phyloP scores from a whole-genome alignment of 495 filamentous ascomycete genomes.

The Parathielavia appendiculata region DNA sequence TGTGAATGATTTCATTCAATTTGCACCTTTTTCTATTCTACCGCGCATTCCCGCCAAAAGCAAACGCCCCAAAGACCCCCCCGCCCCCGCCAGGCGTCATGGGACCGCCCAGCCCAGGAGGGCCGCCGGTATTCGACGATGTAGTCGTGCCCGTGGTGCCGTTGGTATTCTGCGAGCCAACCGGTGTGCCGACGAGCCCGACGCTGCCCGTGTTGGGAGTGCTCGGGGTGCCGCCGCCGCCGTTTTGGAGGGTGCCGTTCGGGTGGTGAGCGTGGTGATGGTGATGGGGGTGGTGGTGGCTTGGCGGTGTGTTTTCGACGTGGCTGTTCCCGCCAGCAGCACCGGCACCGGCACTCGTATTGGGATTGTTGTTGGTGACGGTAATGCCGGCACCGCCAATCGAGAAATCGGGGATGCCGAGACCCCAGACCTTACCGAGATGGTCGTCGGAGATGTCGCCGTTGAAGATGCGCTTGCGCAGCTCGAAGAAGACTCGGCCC shows the following conservation, averaged over 20 bases:
- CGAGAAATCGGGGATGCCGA: constrained; percentile 57
- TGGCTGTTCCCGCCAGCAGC: constrained; percentile 14
- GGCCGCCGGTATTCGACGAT: constrained; percentile 8
- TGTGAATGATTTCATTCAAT: neutral
- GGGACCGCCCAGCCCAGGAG: constrained; percentile 41
- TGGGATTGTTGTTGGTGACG: constrained; percentile 22
- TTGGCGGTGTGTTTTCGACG: constrained; percentile 36
- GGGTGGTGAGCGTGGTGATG: constrained; percentile 23
- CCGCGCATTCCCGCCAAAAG: constrained; percentile 37
- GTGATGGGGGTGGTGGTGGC: constrained; percentile 25
- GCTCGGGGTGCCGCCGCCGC: constrained; percentile 62
- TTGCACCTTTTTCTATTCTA: neutral
- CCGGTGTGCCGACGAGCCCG: constrained; percentile 54
- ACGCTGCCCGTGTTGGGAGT: constrained; percentile 60
- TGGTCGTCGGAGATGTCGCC: constrained; percentile 73
- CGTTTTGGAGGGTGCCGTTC: constrained; percentile 27
- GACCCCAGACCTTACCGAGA: constrained; percentile 81
- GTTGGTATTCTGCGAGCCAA: constrained; percentile 51
- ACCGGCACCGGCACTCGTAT: constrained; percentile 25
- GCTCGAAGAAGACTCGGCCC: constrained; percentile 86
- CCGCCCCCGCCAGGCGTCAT: constrained; percentile 66
- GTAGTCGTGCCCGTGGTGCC: constrained; percentile 13
- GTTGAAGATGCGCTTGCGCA: constrained; percentile 78
- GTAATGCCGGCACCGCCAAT: constrained; percentile 32
- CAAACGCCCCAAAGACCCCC: constrained; percentile 57